These are phyloP conservation scores for Penicillium desertorum DNA, from an alignment of 495 filamentous ascomycete species.

Conservation along the genomic window DNA sequence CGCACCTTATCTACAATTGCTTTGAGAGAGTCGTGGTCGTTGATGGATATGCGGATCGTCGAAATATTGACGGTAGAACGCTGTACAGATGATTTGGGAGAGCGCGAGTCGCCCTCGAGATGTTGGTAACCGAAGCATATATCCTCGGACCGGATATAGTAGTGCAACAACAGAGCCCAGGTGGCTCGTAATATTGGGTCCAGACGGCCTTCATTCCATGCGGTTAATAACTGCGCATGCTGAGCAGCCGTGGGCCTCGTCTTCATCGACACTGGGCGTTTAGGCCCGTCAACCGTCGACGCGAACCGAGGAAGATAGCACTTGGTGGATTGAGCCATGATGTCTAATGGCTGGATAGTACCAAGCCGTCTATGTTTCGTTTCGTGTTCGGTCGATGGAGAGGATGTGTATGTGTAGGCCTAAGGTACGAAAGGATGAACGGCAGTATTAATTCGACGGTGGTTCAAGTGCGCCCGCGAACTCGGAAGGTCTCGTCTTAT, in stretches of 20 bases:
- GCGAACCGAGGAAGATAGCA: conserved; percentile 43
- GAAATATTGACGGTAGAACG: conserved; percentile 22
- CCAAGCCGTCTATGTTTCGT: neutral
- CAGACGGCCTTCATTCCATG: conserved; percentile 32
- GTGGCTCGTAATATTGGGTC: conserved; percentile 45
- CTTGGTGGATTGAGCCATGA: conserved; percentile 39
- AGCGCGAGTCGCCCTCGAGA: conserved; percentile 28
- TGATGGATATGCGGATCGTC: conserved; percentile 29
- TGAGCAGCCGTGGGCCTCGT: conserved; percentile 33
- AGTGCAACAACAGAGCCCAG: conserved; percentile 56
- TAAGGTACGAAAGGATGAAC: conserved; percentile 15
- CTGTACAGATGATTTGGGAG: conserved; percentile 22
- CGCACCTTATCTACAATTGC: conserved; percentile 35
- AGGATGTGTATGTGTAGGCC: neutral
- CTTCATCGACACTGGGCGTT: conserved; percentile 41
- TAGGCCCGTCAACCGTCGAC: conserved; percentile 31
- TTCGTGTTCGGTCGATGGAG: conserved; percentile 4
- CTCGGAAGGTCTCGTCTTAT: conserved; percentile 22
- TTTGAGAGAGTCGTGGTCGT: conserved; percentile 35
- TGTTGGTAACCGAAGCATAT: conserved; percentile 57
- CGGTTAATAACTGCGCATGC: conserved; percentile 38
- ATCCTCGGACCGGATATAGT: conserved; percentile 54
- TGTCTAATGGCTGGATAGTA: conserved; percentile 11
- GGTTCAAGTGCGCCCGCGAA: conserved; percentile 16
- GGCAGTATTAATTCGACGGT: conserved; percentile 24